Percentiles rank a stretch among this genome's conserved stretches.
Conservation (phyloP, 306 rosid genomes). For the Dalbergia oliveri region DNA sequence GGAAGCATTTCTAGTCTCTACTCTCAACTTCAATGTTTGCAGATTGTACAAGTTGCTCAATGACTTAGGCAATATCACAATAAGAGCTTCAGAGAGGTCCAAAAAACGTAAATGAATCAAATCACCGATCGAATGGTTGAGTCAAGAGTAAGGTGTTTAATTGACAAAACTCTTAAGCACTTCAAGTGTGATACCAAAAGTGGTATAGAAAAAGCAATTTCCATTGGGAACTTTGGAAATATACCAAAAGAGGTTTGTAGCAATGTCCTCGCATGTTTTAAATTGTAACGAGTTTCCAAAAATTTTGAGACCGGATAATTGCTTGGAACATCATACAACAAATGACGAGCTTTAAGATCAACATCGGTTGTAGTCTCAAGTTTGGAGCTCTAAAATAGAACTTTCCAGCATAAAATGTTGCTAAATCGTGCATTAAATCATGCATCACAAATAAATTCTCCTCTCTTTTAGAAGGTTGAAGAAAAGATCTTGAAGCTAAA, state of each 20-base stretch:
- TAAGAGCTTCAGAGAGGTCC: not conserved
- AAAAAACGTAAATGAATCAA: not conserved
- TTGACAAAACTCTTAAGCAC: not conserved
- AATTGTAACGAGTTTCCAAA: not conserved
- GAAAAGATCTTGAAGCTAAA: not conserved
- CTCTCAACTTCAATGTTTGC: not conserved
- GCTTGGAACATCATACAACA: not conserved
- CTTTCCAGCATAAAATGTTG: not conserved
- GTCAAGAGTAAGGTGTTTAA: not conserved
- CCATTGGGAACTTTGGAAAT: fast-evolving
- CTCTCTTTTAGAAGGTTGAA: not conserved
- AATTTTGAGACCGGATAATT: not conserved
- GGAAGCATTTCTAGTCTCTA: not conserved
- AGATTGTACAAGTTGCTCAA: not conserved
- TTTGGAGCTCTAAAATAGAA: not conserved
- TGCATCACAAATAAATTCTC: not conserved
- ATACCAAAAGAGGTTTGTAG: not conserved
- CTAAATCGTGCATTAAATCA: not conserved
- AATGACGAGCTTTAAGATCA: not conserved
- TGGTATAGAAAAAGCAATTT: not conserved
- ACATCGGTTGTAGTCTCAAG: not conserved
- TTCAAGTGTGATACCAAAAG: not conserved
- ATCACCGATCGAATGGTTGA: not conserved
- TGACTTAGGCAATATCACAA: not conserved
- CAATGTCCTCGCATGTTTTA: not conserved